Base-by-base conservation (phyloP, 768 basidiomycete species). In the Albatrellus ellisii region DNA sequence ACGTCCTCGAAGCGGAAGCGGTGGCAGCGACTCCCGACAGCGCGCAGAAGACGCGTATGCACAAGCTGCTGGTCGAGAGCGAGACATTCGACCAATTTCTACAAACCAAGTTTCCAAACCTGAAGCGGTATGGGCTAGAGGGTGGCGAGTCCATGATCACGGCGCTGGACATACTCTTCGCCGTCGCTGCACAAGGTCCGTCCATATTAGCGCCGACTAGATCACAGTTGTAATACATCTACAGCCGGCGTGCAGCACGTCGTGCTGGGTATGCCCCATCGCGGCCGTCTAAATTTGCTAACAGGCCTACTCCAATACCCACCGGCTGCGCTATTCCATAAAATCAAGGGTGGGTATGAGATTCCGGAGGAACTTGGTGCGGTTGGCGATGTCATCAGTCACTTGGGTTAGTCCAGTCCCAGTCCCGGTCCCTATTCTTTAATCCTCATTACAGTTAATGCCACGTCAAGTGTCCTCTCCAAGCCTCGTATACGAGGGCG, bases 131-230 rank as follows among this genome's bases (percentile, higher is more conserved):
- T 58, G 89, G 86, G 0, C 67, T 92, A 27, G 90, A 95, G 59
- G 91, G 91, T 2, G 91, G 83, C 1, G 91, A 94, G 62, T 88
- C 86, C 2, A 92, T 94, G 90, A 60, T 95, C 20, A 83, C 88
- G 4, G 90, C 88, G 1, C 63, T 94, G 2, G 86, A 91, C 46
- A 65, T 74, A 0, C 58, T 95, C 14, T 87, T 95, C 51, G 62
- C 67, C 0, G 65, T 71, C 2, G 79, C 87, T 6, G 70, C 84
- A 2, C 59, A 64, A 51, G 72, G 79, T 77, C 39, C 17, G 52
- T 54, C 4, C 34, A 10, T 7, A 27, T 10, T 26, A 6, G 4
- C 18, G n/a, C 26, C 45, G n/a, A 46, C 35, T n/a, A 2, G 32
- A 32, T n/a, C 15, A 2, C 20, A 26, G 38, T 18, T 14, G 2